These are phyloP conservation scores for Mycena sanguinolenta DNA, from an alignment of 768 basidiomycete genomes.

Conservation along the genomic window DNA sequence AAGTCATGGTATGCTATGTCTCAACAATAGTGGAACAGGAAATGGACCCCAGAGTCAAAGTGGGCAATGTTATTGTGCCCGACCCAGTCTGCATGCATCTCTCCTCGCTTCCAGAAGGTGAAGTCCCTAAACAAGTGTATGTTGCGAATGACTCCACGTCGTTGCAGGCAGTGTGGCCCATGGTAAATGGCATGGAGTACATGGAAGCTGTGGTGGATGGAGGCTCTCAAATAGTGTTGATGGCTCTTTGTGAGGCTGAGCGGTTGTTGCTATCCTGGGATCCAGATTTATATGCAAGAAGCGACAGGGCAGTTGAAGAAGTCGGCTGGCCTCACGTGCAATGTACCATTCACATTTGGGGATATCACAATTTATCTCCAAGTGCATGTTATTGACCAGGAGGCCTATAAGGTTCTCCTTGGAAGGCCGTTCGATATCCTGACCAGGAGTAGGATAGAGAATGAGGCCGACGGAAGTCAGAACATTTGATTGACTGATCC, in stretches of 20 bases:
- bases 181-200: not conserved
- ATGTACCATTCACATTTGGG: conserved; percentile 29
- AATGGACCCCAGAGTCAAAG: not conserved
- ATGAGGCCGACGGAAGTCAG: conserved; percentile 26
- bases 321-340: conserved; percentile 23
- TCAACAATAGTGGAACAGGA: not conserved
- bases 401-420: not conserved
- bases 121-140: not conserved
- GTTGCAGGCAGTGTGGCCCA: not conserved
- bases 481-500: not conserved
- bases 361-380: conserved; percentile 33
- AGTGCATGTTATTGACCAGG: conserved; percentile 23
- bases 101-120: conserved; percentile 20
- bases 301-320: conserved; percentile 21
- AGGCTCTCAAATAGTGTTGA: not conserved
- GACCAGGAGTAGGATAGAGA: conserved; percentile 29
- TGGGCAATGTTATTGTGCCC: not conserved
- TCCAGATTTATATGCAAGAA: conserved; percentile 27
- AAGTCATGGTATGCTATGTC: not conserved
- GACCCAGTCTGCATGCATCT: conserved; percentile 4
- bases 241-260: not conserved
- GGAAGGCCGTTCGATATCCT: conserved; percentile 40
- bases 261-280: not conserved
- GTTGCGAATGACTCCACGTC: not conserved
- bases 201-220: not conserved